phyloP scores from a whole-genome alignment of 768 basidiomycete species.

The Boletellus emodensis region DNA sequence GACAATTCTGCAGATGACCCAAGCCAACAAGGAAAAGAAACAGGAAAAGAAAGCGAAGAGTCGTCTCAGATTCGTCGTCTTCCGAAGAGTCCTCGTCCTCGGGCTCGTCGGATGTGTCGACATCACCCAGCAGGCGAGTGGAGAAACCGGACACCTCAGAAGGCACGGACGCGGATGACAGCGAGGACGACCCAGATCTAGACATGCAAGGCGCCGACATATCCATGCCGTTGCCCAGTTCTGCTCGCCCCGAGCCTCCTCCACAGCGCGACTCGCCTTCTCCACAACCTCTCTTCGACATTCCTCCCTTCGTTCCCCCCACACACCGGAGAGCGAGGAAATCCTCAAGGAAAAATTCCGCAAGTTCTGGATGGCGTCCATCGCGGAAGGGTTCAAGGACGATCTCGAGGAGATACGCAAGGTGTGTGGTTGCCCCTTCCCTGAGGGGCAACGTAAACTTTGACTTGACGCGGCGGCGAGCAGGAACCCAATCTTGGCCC shows the following conservation, averaged over 20 bases:
- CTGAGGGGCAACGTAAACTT: not conserved
- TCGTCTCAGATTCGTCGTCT: conserved; percentile 40
- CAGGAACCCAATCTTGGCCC: conserved; percentile 67
- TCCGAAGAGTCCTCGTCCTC: conserved; percentile 33
- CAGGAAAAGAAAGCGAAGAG: conserved; percentile 53
- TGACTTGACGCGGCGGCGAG: not conserved
- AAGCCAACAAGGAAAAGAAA: conserved; percentile 42
- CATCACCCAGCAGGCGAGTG: not conserved
- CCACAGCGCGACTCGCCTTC: conserved; percentile 24
- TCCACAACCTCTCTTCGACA: conserved; percentile 18
- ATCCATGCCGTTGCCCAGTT: not conserved
- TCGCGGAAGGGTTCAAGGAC: conserved; percentile 77
- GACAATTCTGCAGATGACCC: conserved; percentile 9
- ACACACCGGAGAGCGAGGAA: conserved; percentile 43
- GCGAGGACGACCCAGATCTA: conserved; percentile 7
- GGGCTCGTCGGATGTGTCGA: conserved; percentile 8
- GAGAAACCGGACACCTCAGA: conserved; percentile 1
- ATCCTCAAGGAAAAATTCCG: conserved; percentile 64
- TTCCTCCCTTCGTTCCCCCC: conserved; percentile 58
- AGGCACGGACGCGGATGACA: not conserved
- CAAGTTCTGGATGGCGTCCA: conserved; percentile 82
- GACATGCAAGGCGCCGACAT: conserved; percentile 4
- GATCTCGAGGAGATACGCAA: conserved; percentile 83
- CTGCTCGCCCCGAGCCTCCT: not conserved
- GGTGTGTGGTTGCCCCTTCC: conserved; percentile 36